Evolutionary conservation across 1,284 basidiomycete genomes (phyloP), one percentile per base, ranked within the genome.

Genomic region (Schizophyllum amplum): DNA sequence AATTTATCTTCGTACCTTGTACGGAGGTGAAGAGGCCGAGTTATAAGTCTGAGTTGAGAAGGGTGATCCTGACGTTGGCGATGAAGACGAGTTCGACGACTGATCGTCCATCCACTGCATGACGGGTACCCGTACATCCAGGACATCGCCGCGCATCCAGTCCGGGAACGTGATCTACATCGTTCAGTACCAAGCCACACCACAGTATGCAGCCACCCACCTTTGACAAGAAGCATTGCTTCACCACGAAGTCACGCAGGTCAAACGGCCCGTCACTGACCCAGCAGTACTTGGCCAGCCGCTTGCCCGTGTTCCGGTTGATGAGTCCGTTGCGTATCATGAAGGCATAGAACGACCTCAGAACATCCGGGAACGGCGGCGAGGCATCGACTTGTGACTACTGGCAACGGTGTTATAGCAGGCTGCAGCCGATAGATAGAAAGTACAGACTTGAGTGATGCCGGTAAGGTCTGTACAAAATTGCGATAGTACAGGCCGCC

Each of bases 401-500:
- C 42, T 55, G 54, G 58, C 55, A 52, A 57, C 60, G 57, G 56
- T 27, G 52, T 11, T 11, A 54, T 27, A 55, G 47, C 46, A 5
- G 17, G 24, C 51, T 26, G 49, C 15, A 60, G 6, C 17, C 60
- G 50, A 56, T 50, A 57, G 42, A 59, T 62, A 55, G 52, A 57
- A 57, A 17, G 52, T 25, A 72, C 78, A 60, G 60, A 94, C 92
- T 79, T 98, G 95, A 15, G 85, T 87, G 57, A 99, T 94, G 15
- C 94, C 94, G 4, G 96, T 99, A 53, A 99, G 76, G 27, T 82
- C 71, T 4, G 78, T 90, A 70, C 95, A 98, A 68, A 97, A 99
- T 20, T 80, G 72, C 17, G 90, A 87, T 7, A 99, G 77, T 52
- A 71, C 75, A 0, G 94, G 94, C 52, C 81, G 77, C 90, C 93